phyloP scores from a whole-genome alignment of 2,329 filamentous ascomycete species.

The Clarireedia sp. region DNA sequence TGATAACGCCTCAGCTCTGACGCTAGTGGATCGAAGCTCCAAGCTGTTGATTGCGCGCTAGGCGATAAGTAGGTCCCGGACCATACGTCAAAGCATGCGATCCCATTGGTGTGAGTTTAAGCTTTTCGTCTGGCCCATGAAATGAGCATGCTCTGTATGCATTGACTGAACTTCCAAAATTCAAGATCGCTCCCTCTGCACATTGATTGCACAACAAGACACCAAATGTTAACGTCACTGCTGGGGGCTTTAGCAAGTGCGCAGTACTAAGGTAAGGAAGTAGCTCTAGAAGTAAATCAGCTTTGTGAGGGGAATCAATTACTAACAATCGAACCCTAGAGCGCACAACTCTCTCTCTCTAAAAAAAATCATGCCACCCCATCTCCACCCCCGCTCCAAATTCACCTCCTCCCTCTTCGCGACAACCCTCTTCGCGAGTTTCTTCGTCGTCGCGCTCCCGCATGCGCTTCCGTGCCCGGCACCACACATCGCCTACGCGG shows the following conservation, averaged over 20 bases:
- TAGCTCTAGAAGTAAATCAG: too few species aligned
- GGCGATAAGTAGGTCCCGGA: neutral
- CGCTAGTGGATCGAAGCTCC: neutral
- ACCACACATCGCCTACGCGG: slow-evolving; percentile 65
- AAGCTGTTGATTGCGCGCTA: slow-evolving; percentile 2
- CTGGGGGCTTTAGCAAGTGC: too few species aligned
- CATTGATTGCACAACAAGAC: too few species aligned
- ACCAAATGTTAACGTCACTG: too few species aligned
- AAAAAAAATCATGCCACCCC: slow-evolving; percentile 56
- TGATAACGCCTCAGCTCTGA: neutral
- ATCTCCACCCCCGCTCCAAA: slow-evolving; percentile 87
- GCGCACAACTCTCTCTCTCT: slow-evolving; percentile 15
- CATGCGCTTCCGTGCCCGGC: slow-evolving; percentile 89
- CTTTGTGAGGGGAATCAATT: neutral
- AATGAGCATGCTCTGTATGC: neutral
- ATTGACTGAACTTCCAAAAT: too few species aligned
- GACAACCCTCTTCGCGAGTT: slow-evolving; percentile 80
- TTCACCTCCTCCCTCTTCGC: slow-evolving; percentile 93
- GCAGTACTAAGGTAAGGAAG: too few species aligned
- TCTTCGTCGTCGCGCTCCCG: slow-evolving; percentile 84
- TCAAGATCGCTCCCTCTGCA: too few species aligned
- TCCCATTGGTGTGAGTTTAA: neutral
- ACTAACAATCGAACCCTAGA: slow-evolving; percentile 7
- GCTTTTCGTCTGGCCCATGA: neutral
- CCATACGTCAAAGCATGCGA: slow-evolving; percentile 9